These are phyloP conservation scores for Omphalotus olearius DNA, from an alignment of 1,284 basidiomycete genomes.

Conservation along the genomic window DNA sequence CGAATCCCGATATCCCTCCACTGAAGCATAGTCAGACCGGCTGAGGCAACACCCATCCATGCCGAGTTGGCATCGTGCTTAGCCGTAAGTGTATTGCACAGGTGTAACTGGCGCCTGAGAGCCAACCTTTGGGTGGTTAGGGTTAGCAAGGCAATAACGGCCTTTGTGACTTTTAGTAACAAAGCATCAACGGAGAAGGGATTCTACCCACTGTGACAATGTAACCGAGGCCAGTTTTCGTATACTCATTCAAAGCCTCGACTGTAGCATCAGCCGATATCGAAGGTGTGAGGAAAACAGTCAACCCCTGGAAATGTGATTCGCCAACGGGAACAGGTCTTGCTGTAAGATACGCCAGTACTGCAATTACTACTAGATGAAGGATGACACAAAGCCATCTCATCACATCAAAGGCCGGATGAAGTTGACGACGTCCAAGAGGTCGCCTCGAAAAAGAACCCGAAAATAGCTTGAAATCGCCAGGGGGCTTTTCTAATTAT, in stretches of 20 bases:
- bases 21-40: neutral
- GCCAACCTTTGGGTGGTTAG: conserved; percentile 7
- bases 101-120: conserved; percentile 5
- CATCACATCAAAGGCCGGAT: conserved; percentile 8
- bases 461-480: too few relatives aligned
- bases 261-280: neutral
- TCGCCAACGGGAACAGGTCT: neutral
- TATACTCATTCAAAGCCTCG: neutral
- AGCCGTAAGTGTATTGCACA: conserved; percentile 2
- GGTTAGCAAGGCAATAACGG: conserved; percentile 3
- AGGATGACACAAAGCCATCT: conserved; percentile 3
- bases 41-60: conserved; percentile 6
- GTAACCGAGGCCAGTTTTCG: neutral
- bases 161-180: neutral
- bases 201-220: conserved; percentile 1
- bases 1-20: conserved; percentile 1
- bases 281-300: neutral
- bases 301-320: neutral
- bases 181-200: neutral
- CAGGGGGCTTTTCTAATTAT: too few relatives aligned
- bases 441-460: too few relatives aligned
- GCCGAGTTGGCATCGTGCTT: conserved; percentile 8
- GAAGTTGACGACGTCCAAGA: neutral
- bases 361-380: conserved; percentile 3
- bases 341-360: neutral